Percentiles rank a stretch among this genome's conserved stretches.
phyloP scores from a whole-genome alignment of 2,329 filamentous ascomycete species.

The Diaporthe nobilis region DNA sequence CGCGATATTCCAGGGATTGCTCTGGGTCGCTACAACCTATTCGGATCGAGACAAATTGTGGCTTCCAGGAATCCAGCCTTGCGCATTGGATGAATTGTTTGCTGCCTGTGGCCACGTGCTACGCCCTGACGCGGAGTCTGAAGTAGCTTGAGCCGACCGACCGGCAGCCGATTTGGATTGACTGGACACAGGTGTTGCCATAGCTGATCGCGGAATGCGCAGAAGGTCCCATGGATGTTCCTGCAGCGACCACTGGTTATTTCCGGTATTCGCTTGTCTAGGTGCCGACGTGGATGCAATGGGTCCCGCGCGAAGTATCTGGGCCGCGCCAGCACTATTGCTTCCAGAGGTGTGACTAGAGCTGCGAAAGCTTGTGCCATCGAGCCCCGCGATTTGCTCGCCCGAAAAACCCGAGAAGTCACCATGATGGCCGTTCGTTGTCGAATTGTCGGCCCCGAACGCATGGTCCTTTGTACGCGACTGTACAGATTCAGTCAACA shows the following conservation, averaged over 20 bases:
- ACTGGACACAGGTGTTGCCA: not conserved
- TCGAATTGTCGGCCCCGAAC: not conserved
- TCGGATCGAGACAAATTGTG: not conserved
- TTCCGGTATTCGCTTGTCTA: not conserved
- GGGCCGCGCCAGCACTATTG: not conserved
- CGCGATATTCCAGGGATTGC: not conserved
- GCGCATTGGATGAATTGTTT: not conserved
- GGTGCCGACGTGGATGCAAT: not conserved
- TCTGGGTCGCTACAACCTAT: not conserved
- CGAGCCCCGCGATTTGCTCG: not conserved
- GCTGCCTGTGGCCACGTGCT: not conserved
- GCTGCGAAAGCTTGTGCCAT: not conserved
- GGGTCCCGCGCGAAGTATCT: not conserved
- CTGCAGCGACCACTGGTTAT: constrained; percentile 1
- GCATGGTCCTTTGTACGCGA: not conserved
- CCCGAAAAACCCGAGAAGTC: not conserved
- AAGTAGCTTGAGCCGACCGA: not conserved
- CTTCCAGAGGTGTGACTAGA: not conserved
- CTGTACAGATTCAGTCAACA: not conserved
- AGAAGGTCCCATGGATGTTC: constrained; percentile 7
- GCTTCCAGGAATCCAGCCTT: not conserved
- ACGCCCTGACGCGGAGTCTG: not conserved
- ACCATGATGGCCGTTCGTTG: not conserved
- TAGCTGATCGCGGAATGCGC: not conserved
- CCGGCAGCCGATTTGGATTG: not conserved